Evolutionary conservation across 768 basidiomycete genomes (phyloP), one percentile per base, ranked within the genome.

Genomic region (Clathrus columnatus): DNA sequence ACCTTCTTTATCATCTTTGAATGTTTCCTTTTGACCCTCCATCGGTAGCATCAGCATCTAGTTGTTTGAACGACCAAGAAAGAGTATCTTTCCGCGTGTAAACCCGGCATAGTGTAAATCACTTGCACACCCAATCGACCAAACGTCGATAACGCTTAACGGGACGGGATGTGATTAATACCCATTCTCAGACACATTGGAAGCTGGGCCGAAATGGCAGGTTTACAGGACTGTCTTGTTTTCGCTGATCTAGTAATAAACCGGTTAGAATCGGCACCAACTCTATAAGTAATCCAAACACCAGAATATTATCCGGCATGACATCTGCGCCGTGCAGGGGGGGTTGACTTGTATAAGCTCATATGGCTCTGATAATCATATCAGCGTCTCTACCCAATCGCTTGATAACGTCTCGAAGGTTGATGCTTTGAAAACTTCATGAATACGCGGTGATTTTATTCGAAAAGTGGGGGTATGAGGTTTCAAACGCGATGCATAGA

Each of bases 241-340:
- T 62, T 97, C 94, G 60, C 93, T 96, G 27, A 97, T 92, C 93
- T 97, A 52, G 26, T 44, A 16, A 45, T 27, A 17, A 53, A 17
- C 29, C 17, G 27, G 10, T 18, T 17, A 23, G 27, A 6, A 24
- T 36, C 43, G 54, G 36, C 46, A 61, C 32, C 56, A n/a, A 29
- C 23, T 4, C 32, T 2, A 20, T 50, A 8, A 47, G 4, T 17
- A 47, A 30, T 77, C 84, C n/a, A n/a, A n/a, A 28, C 59, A 93
- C 94, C 64, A 98, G 69, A 44, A 99, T 95, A 67, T 98, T 98
- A 68, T 98, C 96, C 18, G 96, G 96, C 70, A 98, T 98, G 67
- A 99, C 89, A 66, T 99, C 96, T 6, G 96, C n/a, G n/a, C n/a
- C 96, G 64, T 99, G 96, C 82, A 97, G 77, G 71, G 98, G 94